These are phyloP conservation scores for Penicillium sp. DNA, from an alignment of 2,329 filamentous ascomycete genomes.

Conservation along the genomic window DNA sequence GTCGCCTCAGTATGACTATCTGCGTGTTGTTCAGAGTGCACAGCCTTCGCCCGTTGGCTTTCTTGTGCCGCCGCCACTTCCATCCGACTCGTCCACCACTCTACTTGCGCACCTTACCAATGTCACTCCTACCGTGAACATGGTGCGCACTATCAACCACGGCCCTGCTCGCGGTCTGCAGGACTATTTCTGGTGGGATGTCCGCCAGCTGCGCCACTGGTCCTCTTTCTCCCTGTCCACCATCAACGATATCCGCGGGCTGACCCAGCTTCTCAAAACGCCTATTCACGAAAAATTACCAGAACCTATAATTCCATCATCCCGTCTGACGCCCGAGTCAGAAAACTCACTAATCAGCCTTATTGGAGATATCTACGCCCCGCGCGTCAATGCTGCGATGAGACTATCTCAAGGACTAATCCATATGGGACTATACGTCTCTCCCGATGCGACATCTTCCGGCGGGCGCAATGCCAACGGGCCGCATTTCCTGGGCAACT, in stretches of 20 bases:
- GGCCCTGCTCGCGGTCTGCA: slow-evolving; percentile 61
- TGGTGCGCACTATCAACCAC: slow-evolving; percentile 75
- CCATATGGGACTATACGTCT: slow-evolving; percentile 46
- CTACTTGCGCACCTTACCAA: slow-evolving; percentile 73
- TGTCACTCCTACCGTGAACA: slow-evolving; percentile 74
- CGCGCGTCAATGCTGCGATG: slow-evolving; percentile 82
- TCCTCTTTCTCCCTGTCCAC: slow-evolving; percentile 69
- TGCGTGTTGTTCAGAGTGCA: slow-evolving; percentile 19
- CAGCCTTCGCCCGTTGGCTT: slow-evolving; percentile 24
- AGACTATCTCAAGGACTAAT: slow-evolving; percentile 68
- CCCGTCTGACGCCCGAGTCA: slow-evolving; percentile 65
- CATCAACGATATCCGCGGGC: slow-evolving; percentile 68
- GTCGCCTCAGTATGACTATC: slow-evolving; percentile 25
- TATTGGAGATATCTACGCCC: slow-evolving; percentile 73
- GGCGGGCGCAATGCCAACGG: slow-evolving; percentile 40
- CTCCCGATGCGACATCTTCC: slow-evolving; percentile 33
- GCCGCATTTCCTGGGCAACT: slow-evolving; percentile 52
- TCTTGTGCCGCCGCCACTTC: slow-evolving; percentile 22
- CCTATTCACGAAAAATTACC: slow-evolving; percentile 50
- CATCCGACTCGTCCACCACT: slow-evolving; percentile 53
- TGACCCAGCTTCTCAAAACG: slow-evolving; percentile 68
- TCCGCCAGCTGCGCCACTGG: slow-evolving; percentile 83
- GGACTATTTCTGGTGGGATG: slow-evolving; percentile 94
- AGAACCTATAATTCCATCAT: slow-evolving; percentile 16
- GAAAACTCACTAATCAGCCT: slow-evolving; percentile 72